Evolutionary conservation across 305 asterid species (phyloP).

Genomic region (Solanum hybrid): DNA sequence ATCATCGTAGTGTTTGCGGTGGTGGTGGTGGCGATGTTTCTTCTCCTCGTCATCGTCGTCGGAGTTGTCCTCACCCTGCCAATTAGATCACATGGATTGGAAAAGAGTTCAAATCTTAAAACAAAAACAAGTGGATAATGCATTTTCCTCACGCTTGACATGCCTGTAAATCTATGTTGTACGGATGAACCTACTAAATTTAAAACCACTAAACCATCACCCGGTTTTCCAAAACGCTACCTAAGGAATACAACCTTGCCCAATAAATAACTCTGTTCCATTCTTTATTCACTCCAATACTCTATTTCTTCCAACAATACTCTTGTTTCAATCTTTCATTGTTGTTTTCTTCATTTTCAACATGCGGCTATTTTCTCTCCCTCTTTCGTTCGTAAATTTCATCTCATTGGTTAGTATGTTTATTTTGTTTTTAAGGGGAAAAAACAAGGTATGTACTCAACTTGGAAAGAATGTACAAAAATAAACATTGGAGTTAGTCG

Average conservation of each 20-base stretch:
- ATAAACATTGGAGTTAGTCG: neutral
- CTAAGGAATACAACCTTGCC: neutral
- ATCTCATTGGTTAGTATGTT: neutral
- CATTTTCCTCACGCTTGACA: neutral
- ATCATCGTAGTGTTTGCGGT: conserved; percentile 40
- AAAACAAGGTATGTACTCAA: neutral
- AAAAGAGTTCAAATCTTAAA: neutral
- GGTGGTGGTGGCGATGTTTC: conserved; percentile 22
- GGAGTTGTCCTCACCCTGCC: conserved; percentile 32
- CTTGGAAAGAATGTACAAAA: neutral
- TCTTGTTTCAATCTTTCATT: neutral
- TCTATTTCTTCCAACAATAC: neutral
- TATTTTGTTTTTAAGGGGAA: neutral
- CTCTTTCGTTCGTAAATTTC: neutral
- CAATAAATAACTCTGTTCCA: neutral
- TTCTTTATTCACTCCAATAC: neutral
- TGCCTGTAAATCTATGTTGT: neutral
- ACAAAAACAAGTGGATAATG: neutral
- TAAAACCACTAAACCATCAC: neutral
- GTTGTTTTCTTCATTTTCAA: neutral
- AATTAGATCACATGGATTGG: neutral
- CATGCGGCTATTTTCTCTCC: neutral
- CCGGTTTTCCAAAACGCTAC: neutral
- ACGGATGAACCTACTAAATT: neutral
- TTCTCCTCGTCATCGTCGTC: conserved; percentile 26